A percentile compares a stretch with the other conserved stretches of the same genome.
phyloP scores from a whole-genome alignment of 768 basidiomycete genomes.

The Rubroboletus satanas region DNA sequence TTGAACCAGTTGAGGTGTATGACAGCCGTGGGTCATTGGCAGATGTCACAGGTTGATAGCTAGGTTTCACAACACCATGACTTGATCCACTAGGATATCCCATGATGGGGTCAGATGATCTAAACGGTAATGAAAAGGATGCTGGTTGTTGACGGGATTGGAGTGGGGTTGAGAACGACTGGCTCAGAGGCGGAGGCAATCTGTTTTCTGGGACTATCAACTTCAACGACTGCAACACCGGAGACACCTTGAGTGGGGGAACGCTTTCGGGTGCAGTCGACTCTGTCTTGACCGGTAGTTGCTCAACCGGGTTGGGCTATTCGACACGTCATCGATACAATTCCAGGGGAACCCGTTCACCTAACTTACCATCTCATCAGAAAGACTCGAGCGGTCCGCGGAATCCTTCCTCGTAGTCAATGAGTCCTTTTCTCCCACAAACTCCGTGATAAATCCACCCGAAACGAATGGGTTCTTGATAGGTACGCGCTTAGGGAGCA shows the following conservation, averaged over 20 bases:
- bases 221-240: constrained; percentile 8
- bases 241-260: constrained; percentile 13
- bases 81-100: constrained; percentile 10
- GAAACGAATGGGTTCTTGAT: constrained; percentile 47
- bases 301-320: constrained; percentile 18
- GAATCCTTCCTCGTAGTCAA: constrained; percentile 20
- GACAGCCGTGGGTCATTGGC: constrained; percentile 32
- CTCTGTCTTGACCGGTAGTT: constrained; percentile 19
- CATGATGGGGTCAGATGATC: constrained; percentile 12
- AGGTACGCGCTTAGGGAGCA: constrained; percentile 14
- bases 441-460: constrained; percentile 47
- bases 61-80: constrained; percentile 19
- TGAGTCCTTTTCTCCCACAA: constrained; percentile 31
- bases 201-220: constrained; percentile 12
- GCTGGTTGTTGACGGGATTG: constrained; percentile 13
- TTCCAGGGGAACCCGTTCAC: neutral
- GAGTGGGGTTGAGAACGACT: constrained; percentile 9
- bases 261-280: constrained; percentile 7
- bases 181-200: constrained; percentile 1
- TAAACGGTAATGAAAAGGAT: constrained; percentile 14
- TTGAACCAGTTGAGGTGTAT: constrained; percentile 40
- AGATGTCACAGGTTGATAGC: constrained; percentile 28
- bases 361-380: constrained; percentile 16
- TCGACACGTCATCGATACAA: neutral
- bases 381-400: constrained; percentile 11